A percentile compares a stretch with the other conserved stretches of the same genome.
Evolutionary conservation across 2,329 filamentous ascomycete species (phyloP).

Genomic region (Fusarium sp.): DNA sequence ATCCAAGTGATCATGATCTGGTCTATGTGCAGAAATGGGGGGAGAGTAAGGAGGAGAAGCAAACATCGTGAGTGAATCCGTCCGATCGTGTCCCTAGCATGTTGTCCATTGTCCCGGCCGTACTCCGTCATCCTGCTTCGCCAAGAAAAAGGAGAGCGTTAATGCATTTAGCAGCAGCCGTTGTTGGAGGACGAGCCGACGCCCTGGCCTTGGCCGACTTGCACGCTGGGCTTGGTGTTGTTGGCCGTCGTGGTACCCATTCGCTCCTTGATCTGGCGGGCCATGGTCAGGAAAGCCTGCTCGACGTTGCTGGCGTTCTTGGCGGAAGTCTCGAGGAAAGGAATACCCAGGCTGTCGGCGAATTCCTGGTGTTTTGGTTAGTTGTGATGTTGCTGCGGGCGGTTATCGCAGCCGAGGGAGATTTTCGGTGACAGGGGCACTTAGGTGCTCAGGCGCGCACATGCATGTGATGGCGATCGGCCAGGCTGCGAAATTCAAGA

Average conservation of each 20-base stretch:
- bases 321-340: slow-evolving; percentile 99
- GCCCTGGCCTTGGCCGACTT: slow-evolving; percentile 94
- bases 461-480: slow-evolving; percentile 42
- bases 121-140: slow-evolving; percentile 51
- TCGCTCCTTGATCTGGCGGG: slow-evolving; percentile 99
- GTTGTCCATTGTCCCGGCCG: slow-evolving; percentile 44
- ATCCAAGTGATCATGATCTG: slow-evolving; percentile 55
- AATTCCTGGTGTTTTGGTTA: slow-evolving; percentile 79
- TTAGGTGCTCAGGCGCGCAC: slow-evolving; percentile 24
- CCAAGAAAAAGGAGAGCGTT: slow-evolving; percentile 41
- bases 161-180: slow-evolving; percentile 84
- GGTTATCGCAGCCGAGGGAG: slow-evolving; percentile 16
- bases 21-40: slow-evolving; percentile 56
- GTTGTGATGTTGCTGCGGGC: slow-evolving; percentile 7
- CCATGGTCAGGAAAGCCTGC: slow-evolving; percentile 99
- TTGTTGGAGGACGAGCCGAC: slow-evolving; percentile 89
- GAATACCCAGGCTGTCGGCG: slow-evolving; percentile 97
- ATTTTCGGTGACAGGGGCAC: slow-evolving; percentile 23
- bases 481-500: slow-evolving; percentile 11
- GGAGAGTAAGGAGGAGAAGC: slow-evolving; percentile 43
- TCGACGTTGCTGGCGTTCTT: slow-evolving; percentile 99
- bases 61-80: slow-evolving; percentile 51
- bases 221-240: slow-evolving; percentile 98
- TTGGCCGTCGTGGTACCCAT: slow-evolving; percentile 96
- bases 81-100: slow-evolving; percentile 52